phyloP scores from a whole-genome alignment of 2,329 filamentous ascomycete genomes.

The Penicillium concentricum region DNA sequence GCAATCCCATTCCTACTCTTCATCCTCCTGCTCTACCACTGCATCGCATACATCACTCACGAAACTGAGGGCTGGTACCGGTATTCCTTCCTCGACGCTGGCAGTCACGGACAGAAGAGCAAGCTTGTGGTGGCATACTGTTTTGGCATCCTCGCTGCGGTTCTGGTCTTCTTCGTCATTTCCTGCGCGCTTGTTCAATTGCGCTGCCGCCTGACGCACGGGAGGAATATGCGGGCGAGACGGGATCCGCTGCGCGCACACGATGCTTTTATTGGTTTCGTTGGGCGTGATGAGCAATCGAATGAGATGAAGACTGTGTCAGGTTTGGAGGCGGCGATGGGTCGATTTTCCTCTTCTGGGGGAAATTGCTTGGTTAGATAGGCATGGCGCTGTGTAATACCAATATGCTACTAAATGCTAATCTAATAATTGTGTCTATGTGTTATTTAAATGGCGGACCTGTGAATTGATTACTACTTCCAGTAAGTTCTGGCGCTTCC shows the following conservation, averaged over 20 bases:
- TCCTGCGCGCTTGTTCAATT: slow-evolving; percentile 55
- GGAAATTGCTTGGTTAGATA: neutral
- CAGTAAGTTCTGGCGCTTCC: no score
- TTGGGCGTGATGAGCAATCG: neutral
- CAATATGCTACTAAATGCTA: neutral
- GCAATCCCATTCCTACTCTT: slow-evolving; percentile 68
- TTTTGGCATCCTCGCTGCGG: slow-evolving; percentile 56
- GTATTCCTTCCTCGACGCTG: slow-evolving; percentile 73
- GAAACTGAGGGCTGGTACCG: slow-evolving; percentile 71
- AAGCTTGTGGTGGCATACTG: slow-evolving; percentile 64
- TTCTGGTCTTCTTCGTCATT: slow-evolving; percentile 54
- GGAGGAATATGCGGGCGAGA: slow-evolving; percentile 24
- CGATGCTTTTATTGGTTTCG: neutral
- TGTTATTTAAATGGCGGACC: neutral
- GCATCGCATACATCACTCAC: slow-evolving; percentile 70
- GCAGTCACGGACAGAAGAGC: slow-evolving; percentile 44
- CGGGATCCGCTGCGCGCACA: slow-evolving; percentile 14
- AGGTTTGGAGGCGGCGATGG: neutral
- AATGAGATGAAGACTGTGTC: slow-evolving; percentile 9
- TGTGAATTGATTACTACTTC: no score
- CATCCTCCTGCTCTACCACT: slow-evolving; percentile 70
- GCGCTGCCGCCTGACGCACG: slow-evolving; percentile 48
- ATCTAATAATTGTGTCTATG: neutral
- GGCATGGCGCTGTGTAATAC: neutral
- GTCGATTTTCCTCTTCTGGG: neutral